A percentile compares a stretch with the other conserved stretches of the same genome.
phyloP scores from a whole-genome alignment of 2,329 filamentous ascomycete species.

The Diaporthe citri region DNA sequence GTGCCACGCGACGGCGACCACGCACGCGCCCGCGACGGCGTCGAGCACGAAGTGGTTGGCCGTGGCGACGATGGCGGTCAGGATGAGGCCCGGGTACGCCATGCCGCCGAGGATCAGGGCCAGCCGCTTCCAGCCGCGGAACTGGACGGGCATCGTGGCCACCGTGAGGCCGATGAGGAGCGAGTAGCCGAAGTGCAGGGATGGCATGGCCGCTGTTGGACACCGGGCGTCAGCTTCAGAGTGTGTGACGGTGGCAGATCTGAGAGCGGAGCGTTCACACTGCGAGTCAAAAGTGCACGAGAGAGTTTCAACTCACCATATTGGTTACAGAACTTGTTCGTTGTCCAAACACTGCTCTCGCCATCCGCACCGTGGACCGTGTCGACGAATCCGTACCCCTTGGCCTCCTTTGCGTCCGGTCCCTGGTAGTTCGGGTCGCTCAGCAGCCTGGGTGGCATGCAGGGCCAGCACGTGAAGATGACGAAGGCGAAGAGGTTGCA shows the following conservation, averaged over 20 bases:
- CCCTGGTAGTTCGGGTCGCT: conserved; percentile 69
- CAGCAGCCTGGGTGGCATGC: conserved; percentile 73
- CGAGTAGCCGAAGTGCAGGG: conserved; percentile 81
- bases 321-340: conserved; percentile 81
- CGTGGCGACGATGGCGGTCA: conserved; percentile 77
- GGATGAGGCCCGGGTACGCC: conserved; percentile 73
- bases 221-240: not conserved
- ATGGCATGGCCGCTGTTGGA: conserved; percentile 76
- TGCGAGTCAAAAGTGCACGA: too few species aligned
- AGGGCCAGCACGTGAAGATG: conserved; percentile 73
- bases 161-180: conserved; percentile 79
- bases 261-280: not conserved
- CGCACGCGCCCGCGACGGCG: conserved; percentile 75
- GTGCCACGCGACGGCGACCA: conserved; percentile 75
- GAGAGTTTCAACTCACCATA: conserved; percentile 65
- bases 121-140: conserved; percentile 64
- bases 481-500: conserved; percentile 72
- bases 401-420: conserved; percentile 67
- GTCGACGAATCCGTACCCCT: conserved; percentile 72
- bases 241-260: not conserved
- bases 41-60: conserved; percentile 82
- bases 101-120: conserved; percentile 63
- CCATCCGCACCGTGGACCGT: conserved; percentile 68
- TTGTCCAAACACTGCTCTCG: conserved; percentile 78
- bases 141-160: conserved; percentile 72